Evolutionary conservation across 495 filamentous ascomycete genomes (phyloP), one percentile per base, ranked within the genome.

Genomic region (Aspergillus nanangensis): DNA sequence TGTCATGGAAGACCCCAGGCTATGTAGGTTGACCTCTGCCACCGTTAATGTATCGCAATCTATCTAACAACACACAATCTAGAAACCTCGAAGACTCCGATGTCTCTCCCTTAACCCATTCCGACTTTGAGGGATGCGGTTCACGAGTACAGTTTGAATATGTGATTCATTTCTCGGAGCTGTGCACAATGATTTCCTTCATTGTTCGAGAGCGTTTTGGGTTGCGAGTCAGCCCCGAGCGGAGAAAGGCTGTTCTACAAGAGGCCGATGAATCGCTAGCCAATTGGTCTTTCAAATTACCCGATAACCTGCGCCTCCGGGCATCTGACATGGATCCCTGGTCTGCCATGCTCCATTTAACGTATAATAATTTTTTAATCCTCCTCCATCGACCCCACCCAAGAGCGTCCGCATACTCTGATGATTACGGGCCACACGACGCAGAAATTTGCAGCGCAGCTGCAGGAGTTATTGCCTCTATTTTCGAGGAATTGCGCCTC

Each of bases 311-410:
- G 20, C 67, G 67, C 15, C 61, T 74, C 0, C 65, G 66, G 10
- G 62, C 68, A 2, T 70, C 67, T 5, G 68, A 70, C 33, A 69
- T 70, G 66, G 70, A 74, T 38, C 62, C 69, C 8, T 77, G 72
- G 72, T 69, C 65, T 36, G 66, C 67, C 18, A 72, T 69, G 66
- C 66, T 77, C 33, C 74, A 76, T 51, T 48, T 77, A 10, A 71
- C 68, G 8, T 77, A 75, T 41, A 75, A 75, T 51, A 74, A 74
- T 37, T 69, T 74, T 48, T 61, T 76, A n/a, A 71, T 76, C 34
- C 57, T 74, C 9, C 57, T 75, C n/a, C 70, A 76, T 59, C 67
- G 71, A 38, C 71, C 71, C 9, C 71, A 75, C 48, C 67, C 66
- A 40, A 54, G 62, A 48, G 65, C 66, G 21, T 70, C 70, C 1